Conservation (phyloP, 768 basidiomycete genomes). For the Mycena vitilis region DNA sequence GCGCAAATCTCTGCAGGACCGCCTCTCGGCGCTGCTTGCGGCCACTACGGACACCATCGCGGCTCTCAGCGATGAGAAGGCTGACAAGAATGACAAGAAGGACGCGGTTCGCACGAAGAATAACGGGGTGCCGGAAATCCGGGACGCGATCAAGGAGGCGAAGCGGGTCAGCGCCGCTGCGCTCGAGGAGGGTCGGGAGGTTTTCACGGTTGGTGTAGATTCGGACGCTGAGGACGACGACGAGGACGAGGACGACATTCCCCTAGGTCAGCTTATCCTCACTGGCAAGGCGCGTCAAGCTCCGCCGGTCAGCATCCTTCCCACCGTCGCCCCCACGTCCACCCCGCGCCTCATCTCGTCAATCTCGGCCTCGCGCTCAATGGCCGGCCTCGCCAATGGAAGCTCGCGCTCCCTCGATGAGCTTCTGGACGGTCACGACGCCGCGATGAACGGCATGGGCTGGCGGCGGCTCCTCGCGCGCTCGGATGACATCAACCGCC, state of each 20-base stretch:
- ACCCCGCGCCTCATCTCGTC: constrained; percentile 12
- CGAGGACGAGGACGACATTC: not conserved
- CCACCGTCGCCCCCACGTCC: not conserved
- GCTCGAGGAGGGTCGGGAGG: not conserved
- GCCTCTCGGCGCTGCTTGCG: not conserved
- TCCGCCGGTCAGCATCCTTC: not conserved
- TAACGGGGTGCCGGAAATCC: not conserved
- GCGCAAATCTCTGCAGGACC: constrained; percentile 1
- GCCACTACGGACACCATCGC: constrained; percentile 17
- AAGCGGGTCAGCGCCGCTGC: constrained; percentile 14
- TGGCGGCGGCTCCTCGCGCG: constrained; percentile 26
- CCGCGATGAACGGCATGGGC: constrained; percentile 2
- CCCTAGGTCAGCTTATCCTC: no score
- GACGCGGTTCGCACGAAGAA: not conserved
- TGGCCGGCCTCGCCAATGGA: constrained; percentile 25
- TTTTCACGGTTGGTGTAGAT: constrained; percentile 8
- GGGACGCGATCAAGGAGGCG: not conserved
- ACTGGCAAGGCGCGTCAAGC: no score
- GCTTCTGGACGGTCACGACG: constrained; percentile 17
- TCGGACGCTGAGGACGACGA: not conserved
- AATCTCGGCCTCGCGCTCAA: constrained; percentile 27
- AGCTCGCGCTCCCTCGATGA: constrained; percentile 29
- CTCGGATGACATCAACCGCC: constrained; percentile 8
- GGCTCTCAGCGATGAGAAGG: no score
- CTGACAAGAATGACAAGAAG: not conserved